Conservation (phyloP, 2,329 filamentous ascomycete genomes). For the Talaromyces sp. region DNA sequence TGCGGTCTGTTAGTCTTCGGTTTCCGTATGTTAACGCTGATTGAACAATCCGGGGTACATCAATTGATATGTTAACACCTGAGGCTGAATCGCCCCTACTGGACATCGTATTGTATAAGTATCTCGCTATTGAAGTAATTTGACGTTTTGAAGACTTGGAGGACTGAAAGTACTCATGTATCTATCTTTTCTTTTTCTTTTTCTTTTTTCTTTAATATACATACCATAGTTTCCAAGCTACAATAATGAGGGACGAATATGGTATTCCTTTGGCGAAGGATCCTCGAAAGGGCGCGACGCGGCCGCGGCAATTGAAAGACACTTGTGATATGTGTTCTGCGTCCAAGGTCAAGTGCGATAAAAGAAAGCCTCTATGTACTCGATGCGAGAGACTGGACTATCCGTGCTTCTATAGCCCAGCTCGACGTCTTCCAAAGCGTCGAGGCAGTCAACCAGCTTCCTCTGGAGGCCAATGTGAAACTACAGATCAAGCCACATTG, state of each 20-base stretch:
- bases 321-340: conserved; percentile 14
- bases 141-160: too few species aligned
- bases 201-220: too few species aligned
- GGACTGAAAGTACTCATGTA: too few species aligned
- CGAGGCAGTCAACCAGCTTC: background rate
- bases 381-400: conserved; percentile 17
- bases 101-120: too few species aligned
- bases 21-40: background rate
- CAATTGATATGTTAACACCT: background rate
- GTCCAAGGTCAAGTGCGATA: conserved; percentile 16
- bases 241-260: background rate
- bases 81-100: too few species aligned
- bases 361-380: conserved; percentile 14
- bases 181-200: too few species aligned
- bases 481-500: background rate
- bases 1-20: background rate
- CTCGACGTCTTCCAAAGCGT: conserved; percentile 7
- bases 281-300: background rate
- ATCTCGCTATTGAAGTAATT: too few species aligned
- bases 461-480: background rate
- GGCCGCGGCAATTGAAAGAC: background rate
- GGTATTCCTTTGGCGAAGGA: background rate
- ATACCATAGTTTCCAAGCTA: background rate
- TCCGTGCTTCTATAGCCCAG: conserved; percentile 19
- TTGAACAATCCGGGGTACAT: background rate